Evolutionary conservation across 441 rosid genomes (phyloP), one percentile per base, ranked within the genome.

Genomic region (Manihot esculenta): DNA sequence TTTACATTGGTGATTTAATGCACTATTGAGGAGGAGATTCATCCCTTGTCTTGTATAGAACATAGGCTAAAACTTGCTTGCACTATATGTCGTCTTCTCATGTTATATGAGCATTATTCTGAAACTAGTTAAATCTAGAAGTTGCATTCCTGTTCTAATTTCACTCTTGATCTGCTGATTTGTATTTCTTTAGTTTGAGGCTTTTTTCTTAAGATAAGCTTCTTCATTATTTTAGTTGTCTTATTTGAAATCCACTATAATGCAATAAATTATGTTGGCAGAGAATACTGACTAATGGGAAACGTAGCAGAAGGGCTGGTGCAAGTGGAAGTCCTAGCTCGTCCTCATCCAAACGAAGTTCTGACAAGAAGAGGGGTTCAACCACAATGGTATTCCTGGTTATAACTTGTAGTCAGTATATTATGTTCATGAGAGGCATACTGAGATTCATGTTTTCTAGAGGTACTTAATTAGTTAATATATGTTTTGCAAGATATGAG

Each of bases 291-390:
- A 72, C 87, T 20, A 88, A 85, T 74, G 87, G 85, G 60, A 90
- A 90, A 77, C 66, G 59, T 23, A 80, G 81, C 73, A 77, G 87
- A 75, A 82, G 88, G 69, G 84, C 82, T 70, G 81, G 76, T 76
- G 80, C 83, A 51, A 78, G 78, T 62, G 82, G 86, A 71, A 84
- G 77, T 81, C 75, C 84, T 38, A 50, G 86, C 71, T 87, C 90
- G 63, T 76, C 74, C 51, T 74, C 85, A 65, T 82, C 88, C 23
- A 90, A 83, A 79, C 82, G 88, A 68, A 84, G 78, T 73, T 85
- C 89, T 70, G 93, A 86, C 30, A 90, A 80, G 85, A 85, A 83
- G 78, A 83, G 80, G 75, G 78, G 21, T 70, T 84, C 91, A 23
- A 71, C 81, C 50, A 75, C 84, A 65, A 80, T 81, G 93, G 93